Evolutionary conservation across 345 rosid species (phyloP), one percentile per base, ranked within the genome.

Genomic region (Adansonia digitata): DNA sequence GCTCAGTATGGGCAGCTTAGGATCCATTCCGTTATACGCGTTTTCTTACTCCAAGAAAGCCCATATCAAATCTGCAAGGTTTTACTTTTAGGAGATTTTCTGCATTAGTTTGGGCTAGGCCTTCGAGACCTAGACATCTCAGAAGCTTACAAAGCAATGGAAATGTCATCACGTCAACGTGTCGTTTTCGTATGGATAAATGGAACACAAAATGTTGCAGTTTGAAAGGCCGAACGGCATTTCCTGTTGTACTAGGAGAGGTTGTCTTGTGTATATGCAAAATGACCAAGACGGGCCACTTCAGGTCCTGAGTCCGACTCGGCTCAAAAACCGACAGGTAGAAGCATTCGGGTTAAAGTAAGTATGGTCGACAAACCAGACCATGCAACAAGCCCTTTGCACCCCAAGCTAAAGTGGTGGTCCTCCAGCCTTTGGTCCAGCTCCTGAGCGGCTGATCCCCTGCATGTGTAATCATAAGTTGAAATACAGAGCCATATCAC

Each of bases 201-300:
- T 1, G 13, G 20, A 35, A n/a, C 67, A 62, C 15, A 64, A 64
- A 42, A 64, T 66, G 52, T 69, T 46, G n/a, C 35, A 22, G 26
- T 35, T 18, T 24, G 77, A 71, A 6, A 68, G 83, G 75, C 73
- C 70, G 5, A 3, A 17, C 0, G 46, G 2, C 75, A 45, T 61
- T 75, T 61, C 70, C 74, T 46, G 46, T 42, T 46, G 66, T 31
- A 4, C 5, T 3, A 46, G n/a, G 27, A 35, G 74, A 79, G 57
- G 77, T 76, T 79, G 71, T 39, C 7, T 13, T 76, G 82, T 78
- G 78, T 35, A 26, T 66, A 18, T 57, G 29, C 0, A 53, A 60
- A n/a, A 5, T 62, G 73, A 80, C n/a, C 42, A 6, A 51, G 7
- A 59, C 55, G 51, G 45, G 40, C 83, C 75, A 43, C 79, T 74